These are phyloP conservation scores for Cystobasidium sp. DNA, from an alignment of 1,284 basidiomycete genomes.

Conservation along the genomic window DNA sequence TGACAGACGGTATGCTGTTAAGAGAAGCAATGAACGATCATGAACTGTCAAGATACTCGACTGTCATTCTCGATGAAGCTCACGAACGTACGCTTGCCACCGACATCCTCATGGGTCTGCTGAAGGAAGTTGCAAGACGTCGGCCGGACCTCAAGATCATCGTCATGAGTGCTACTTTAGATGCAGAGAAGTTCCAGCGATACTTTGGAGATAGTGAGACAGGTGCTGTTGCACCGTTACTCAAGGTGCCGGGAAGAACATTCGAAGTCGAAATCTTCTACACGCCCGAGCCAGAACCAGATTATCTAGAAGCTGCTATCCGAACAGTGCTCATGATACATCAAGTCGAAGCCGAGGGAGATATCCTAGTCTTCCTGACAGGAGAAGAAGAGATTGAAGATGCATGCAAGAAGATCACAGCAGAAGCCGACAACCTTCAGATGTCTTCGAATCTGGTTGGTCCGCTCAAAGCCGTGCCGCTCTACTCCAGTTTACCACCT, in stretches of 20 bases:
- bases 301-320: slow-evolving; percentile 97
- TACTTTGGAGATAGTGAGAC: slow-evolving; percentile 73
- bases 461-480: slow-evolving; percentile 82
- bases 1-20: slow-evolving; percentile 97
- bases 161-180: slow-evolving; percentile 97
- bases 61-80: slow-evolving; percentile 97
- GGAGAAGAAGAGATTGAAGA: slow-evolving; percentile 99
- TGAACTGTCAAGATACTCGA: slow-evolving; percentile 84
- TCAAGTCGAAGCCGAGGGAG: slow-evolving; percentile 90
- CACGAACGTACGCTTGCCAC: slow-evolving; percentile 98
- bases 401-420: slow-evolving; percentile 88
- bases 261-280: slow-evolving; percentile 81
- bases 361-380: slow-evolving; percentile 92
- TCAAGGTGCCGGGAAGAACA: slow-evolving; percentile 94
- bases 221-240: slow-evolving; percentile 69
- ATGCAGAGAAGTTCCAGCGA: slow-evolving; percentile 94
- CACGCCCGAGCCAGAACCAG: slow-evolving; percentile 56
- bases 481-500: slow-evolving; percentile 92
- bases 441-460: slow-evolving; percentile 67
- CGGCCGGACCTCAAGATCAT: slow-evolving; percentile 93
- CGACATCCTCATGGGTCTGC: slow-evolving; percentile 95
- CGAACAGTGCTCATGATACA: slow-evolving; percentile 97
- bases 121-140: slow-evolving; percentile 74
- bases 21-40: slow-evolving; percentile 98
- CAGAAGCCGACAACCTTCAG: slow-evolving; percentile 83